Conservation (phyloP, 2,329 filamentous ascomycete genomes). For the Botrytis medusae region DNA sequence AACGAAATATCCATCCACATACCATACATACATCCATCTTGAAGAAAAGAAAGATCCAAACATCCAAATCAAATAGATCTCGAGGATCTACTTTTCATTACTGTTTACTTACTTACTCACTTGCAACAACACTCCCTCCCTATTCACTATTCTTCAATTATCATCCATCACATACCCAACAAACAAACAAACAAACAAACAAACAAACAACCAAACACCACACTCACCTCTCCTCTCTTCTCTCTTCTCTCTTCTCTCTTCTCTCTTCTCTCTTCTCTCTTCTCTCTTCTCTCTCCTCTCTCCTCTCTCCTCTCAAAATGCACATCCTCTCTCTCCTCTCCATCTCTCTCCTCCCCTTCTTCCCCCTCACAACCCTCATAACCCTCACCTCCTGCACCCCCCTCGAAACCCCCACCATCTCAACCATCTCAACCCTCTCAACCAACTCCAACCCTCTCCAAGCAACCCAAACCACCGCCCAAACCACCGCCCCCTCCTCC, state of each 20-base stretch:
- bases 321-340: background rate
- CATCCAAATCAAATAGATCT: background rate
- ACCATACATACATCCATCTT: no score
- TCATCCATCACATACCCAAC: background rate
- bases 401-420: no score
- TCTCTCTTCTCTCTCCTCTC: no score
- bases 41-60: no score
- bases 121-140: background rate
- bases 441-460: background rate
- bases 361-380: background rate
- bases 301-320: no score
- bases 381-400: background rate
- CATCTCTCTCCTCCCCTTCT: background rate
- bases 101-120: background rate
- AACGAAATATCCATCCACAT: no score
- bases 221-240: background rate
- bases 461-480: background rate
- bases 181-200: no score
- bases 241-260: background rate
- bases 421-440: background rate
- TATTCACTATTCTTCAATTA: no score
- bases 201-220: background rate
- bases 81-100: background rate
- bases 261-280: no score
- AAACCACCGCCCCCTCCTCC: background rate